These are phyloP conservation scores for Rhizoctonia solani DNA, from an alignment of 1,284 basidiomycete genomes.

Conservation along the genomic window DNA sequence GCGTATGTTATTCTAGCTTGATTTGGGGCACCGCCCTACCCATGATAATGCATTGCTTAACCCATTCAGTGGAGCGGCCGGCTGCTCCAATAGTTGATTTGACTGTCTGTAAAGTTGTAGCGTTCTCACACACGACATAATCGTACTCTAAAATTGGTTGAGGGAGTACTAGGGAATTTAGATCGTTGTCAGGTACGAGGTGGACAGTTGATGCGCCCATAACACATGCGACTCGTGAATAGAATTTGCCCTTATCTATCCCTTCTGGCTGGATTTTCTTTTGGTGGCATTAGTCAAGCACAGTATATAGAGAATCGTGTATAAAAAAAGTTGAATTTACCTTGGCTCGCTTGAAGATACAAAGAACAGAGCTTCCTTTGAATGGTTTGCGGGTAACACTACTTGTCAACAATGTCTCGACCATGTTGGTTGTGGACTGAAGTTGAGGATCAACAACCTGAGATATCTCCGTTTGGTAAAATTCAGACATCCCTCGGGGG, in stretches of 20 bases:
- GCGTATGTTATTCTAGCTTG: no score
- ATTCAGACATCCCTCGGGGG: conserved; percentile 65
- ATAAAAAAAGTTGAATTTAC: conserved; percentile 6
- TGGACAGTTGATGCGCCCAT: conserved; percentile 75
- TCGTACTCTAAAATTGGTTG: conserved; percentile 51
- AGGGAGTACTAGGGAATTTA: conserved; percentile 45
- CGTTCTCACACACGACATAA: conserved; percentile 68
- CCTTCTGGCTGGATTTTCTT: conserved; percentile 32
- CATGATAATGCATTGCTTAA: conserved; percentile 78
- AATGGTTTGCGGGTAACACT: conserved; percentile 44
- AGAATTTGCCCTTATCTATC: conserved; percentile 15
- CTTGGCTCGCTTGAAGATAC: conserved; percentile 41
- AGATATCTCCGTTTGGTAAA: conserved; percentile 57
- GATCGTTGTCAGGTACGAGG: conserved; percentile 51
- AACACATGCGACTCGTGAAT: conserved; percentile 63
- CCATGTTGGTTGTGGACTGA: conserved; percentile 60
- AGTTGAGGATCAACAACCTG: conserved; percentile 74
- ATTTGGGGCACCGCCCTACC: conserved; percentile 54
- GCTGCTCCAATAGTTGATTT: conserved; percentile 47
- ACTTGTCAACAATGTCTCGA: conserved; percentile 60
- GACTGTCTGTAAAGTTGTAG: conserved; percentile 42
- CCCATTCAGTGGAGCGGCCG: conserved; percentile 61
- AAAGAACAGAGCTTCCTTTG: conserved; percentile 40
- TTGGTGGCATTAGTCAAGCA: conserved; percentile 1
- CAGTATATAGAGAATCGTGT: no score